phyloP scores from a whole-genome alignment of 129 eudicot species.

The Flaveria trinervia region DNA sequence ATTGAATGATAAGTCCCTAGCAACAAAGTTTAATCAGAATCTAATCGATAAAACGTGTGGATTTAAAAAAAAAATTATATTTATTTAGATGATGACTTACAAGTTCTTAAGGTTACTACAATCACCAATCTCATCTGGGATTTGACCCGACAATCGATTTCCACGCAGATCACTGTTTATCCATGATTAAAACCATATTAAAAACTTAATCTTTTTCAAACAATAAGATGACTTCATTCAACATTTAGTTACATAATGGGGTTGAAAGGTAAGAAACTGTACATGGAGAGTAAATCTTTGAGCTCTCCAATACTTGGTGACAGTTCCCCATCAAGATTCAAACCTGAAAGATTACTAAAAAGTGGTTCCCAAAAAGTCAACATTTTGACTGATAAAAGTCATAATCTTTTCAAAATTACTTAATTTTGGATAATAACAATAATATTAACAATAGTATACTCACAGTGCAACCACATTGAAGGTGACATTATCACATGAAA shows the following conservation, averaged over 20 bases:
- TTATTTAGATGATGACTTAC: constrained; percentile 44
- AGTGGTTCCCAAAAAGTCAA: constrained; percentile 21
- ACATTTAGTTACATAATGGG: neutral
- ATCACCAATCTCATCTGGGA: constrained; percentile 99
- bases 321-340: constrained; percentile 96
- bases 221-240: neutral
- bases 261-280: constrained; percentile 30
- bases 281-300: constrained; percentile 72
- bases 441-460: constrained; percentile 16
- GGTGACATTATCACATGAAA: constrained; percentile 94
- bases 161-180: constrained; percentile 78
- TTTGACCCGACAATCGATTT: constrained; percentile 86
- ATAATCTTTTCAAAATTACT: neutral
- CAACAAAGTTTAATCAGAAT: neutral
- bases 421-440: constrained; percentile 17
- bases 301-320: constrained; percentile 91
- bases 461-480: constrained; percentile 91
- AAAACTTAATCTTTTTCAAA: neutral
- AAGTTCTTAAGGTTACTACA: constrained; percentile 65
- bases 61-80: neutral
- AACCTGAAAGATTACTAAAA: constrained; percentile 80
- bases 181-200: constrained; percentile 5
- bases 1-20: constrained; percentile 92
- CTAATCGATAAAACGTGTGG: neutral
- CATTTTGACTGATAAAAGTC: constrained; percentile 21